A percentile compares a stretch with the other conserved stretches of the same genome.
These are phyloP conservation scores for Saccharomycopsis fibuligera DNA, from an alignment of 805 yeast genomes.

Conservation along the genomic window DNA sequence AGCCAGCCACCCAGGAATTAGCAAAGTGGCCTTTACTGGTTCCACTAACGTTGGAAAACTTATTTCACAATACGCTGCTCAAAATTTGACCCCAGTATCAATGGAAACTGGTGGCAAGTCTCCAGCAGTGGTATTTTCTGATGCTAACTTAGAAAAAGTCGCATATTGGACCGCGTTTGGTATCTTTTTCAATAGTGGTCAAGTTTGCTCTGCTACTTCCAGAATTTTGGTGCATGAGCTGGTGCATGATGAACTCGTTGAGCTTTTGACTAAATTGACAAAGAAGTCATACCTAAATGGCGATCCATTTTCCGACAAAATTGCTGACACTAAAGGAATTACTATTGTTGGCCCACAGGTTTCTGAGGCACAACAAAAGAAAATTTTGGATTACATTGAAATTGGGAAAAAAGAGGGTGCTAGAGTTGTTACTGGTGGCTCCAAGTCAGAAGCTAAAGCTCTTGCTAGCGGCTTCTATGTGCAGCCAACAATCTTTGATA, in stretches of 20 bases:
- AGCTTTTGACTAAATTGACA: constrained; percentile 32
- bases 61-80: constrained; percentile 37
- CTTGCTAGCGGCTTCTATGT: constrained; percentile 33
- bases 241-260: constrained; percentile 44
- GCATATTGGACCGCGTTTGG: constrained; percentile 48
- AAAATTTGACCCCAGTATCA: constrained; percentile 41
- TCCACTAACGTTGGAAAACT: constrained; percentile 43
- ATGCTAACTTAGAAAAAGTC: constrained; percentile 41
- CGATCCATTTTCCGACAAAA: constrained; percentile 36
- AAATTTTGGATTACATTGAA: constrained; percentile 39
- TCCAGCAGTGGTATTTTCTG: constrained; percentile 41
- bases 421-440: constrained; percentile 40
- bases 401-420: constrained; percentile 51
- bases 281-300: constrained; percentile 37
- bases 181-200: constrained; percentile 56
- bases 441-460: constrained; percentile 22
- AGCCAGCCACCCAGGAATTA: constrained; percentile 38
- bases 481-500: constrained; percentile 44
- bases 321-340: constrained; percentile 29
- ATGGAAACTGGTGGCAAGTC: constrained; percentile 51
- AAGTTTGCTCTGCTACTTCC: constrained; percentile 60
- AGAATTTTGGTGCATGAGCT: constrained; percentile 52
- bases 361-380: constrained; percentile 42
- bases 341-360: constrained; percentile 51
- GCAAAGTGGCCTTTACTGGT: constrained; percentile 51